Conservation (phyloP, 345 rosid genomes). For the Rhodamnia argentea region DNA sequence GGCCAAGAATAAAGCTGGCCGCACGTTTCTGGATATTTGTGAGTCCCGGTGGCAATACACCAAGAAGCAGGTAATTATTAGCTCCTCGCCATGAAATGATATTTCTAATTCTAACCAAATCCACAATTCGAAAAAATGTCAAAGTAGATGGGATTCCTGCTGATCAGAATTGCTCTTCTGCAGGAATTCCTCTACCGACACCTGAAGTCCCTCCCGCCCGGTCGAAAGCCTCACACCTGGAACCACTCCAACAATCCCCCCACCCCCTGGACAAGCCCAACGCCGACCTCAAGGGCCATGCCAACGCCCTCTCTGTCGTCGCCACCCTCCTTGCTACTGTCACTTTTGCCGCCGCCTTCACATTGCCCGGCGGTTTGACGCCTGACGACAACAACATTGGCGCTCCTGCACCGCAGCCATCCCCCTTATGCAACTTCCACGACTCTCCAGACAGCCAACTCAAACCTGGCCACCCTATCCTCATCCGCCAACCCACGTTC, state of each 20-base stretch:
- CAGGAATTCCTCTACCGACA: neutral
- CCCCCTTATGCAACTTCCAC: neutral
- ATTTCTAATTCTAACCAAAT: no score
- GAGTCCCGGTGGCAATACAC: neutral
- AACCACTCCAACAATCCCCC: neutral
- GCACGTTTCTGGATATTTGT: neutral
- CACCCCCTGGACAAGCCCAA: neutral
- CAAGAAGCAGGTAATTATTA: neutral
- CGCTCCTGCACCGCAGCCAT: neutral
- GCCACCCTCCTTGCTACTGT: neutral
- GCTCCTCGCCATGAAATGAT: neutral
- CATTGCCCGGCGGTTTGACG: neutral
- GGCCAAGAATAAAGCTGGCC: neutral
- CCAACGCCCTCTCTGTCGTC: neutral
- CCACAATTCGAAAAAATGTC: no score
- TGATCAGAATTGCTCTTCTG: neutral
- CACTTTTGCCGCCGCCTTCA: neutral
- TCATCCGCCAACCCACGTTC: neutral
- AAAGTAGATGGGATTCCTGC: neutral
- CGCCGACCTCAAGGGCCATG: neutral
- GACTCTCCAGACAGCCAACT: neutral
- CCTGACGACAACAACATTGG: neutral
- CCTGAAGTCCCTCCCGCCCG: neutral
- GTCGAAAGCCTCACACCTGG: neutral
- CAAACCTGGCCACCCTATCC: neutral